Percentiles rank a stretch among this genome's conserved stretches.
Evolutionary conservation across 208 protist genomes (phyloP).

Genomic region (Blechomonas ayalai): DNA sequence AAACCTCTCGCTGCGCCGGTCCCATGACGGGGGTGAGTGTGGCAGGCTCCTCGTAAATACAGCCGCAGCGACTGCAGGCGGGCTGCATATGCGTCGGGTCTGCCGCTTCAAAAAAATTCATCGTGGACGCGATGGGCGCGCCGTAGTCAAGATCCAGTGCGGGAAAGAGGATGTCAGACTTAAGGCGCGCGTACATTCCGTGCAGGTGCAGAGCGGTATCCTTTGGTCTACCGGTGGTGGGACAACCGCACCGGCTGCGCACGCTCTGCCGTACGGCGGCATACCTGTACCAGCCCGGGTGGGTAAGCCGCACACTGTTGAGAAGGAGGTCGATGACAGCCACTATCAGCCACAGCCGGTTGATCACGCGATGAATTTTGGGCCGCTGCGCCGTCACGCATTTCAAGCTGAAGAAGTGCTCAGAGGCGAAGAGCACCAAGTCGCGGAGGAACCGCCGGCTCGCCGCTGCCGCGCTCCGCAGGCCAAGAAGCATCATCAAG

Average conservation of each 20-base stretch:
- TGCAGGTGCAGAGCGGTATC: slow-evolving; percentile 37
- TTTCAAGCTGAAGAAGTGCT: slow-evolving; percentile 42
- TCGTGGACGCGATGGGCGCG: slow-evolving; percentile 50
- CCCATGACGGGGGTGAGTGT: background rate
- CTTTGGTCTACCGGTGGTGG: slow-evolving; percentile 15
- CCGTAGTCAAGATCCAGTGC: slow-evolving; percentile 79
- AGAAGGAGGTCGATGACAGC: slow-evolving; percentile 64
- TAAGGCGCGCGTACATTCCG: slow-evolving; percentile 48
- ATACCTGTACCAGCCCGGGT: slow-evolving; percentile 67
- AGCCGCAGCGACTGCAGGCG: slow-evolving; percentile 66
- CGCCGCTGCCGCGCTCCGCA: slow-evolving; percentile 58
- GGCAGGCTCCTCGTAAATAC: slow-evolving; percentile 33
- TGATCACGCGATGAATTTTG: slow-evolving; percentile 35
- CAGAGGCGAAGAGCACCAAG: slow-evolving; percentile 53
- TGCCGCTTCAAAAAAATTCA: slow-evolving; percentile 73
- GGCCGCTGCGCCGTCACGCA: slow-evolving; percentile 49
- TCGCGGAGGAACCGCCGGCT: slow-evolving; percentile 69
- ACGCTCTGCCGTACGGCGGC: slow-evolving; percentile 54
- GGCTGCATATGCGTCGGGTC: slow-evolving; percentile 57
- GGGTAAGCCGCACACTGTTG: slow-evolving; percentile 61
- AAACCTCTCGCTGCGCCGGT: slow-evolving; percentile 17
- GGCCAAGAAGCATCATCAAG: slow-evolving; percentile 61
- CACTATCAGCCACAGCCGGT: slow-evolving; percentile 67
- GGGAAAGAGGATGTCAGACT: slow-evolving; percentile 65
- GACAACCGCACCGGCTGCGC: slow-evolving; percentile 52